phyloP scores from a whole-genome alignment of 306 rosid species.

The Lagenaria siceraria region DNA sequence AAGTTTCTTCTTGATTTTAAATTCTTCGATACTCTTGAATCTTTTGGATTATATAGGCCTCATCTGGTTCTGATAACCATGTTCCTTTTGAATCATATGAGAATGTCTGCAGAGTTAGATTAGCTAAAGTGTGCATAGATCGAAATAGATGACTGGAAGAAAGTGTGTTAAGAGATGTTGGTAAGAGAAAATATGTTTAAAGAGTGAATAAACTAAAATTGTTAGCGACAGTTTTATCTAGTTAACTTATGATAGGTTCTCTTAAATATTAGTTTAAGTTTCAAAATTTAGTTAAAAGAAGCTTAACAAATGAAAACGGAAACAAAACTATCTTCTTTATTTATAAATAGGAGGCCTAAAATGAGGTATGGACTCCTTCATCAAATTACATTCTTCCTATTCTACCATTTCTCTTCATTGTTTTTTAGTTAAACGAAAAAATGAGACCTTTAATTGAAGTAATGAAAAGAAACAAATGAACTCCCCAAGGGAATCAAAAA shows the following conservation, averaged over 20 bases:
- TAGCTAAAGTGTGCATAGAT: neutral
- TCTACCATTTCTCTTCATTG: neutral
- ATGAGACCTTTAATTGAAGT: neutral
- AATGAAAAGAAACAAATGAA: neutral
- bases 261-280: neutral
- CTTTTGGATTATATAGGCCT: neutral
- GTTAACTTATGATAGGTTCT: neutral
- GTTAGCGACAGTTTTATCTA: neutral
- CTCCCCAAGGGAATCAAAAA: neutral
- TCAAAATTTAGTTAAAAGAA: neutral
- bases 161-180: neutral
- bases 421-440: neutral
- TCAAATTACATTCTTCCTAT: neutral
- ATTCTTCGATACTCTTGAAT: neutral
- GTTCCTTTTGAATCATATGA: neutral
- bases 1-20: neutral
- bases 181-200: neutral
- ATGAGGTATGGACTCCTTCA: neutral
- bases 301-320: neutral
- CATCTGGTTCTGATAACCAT: neutral
- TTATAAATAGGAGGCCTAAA: neutral
- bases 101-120: neutral
- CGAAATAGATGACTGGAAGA: neutral
- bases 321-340: neutral
- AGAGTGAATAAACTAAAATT: neutral